Evolutionary conservation across 495 filamentous ascomycete genomes (phyloP), one percentile per base, ranked within the genome.

Genomic region (Penicillium silybi): DNA sequence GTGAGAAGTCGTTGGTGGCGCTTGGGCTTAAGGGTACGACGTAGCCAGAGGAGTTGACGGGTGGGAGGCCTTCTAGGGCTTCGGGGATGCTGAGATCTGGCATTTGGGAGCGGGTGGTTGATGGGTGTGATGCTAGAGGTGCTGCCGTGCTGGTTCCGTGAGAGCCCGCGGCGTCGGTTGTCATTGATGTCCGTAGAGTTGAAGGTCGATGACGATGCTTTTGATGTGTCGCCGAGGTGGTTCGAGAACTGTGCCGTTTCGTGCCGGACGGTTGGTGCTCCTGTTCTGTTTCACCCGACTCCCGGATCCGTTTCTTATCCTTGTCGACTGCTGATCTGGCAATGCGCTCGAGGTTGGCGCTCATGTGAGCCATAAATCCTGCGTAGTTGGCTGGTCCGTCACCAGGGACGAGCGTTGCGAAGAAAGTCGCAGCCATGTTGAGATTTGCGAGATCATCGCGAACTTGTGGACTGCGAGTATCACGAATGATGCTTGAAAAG

Each of bases 401-500:
- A 41, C 54, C 58, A 3, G 79, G 73, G 15, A 84, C 78, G 45
- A 96, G 86, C 29, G 84, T 81, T 32, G 82, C 83, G 23, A 98
- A 77, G 69, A 97, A 97, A 32, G 80, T 89, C 22, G 95, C 87
- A 9, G 95, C 92, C 43, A 89, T 80, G 56, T 84, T 91, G 80
- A 98, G 89, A 13, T 93, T 76, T 51, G 85, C 80, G 4, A 95
- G 78, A 66, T 98, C 93, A 20, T 89, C 86, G 44, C 85, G 81
- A n/a, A 88, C 87, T 16, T 87, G 80, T 5, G 84, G 76, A 63
- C 92, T 84, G 51, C 88, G 81, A 4, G 88, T 89, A 54, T 97
- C 92, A 55, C 95, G 91, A 7, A 98, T 69, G 50, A 97, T 90
- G 59, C 89, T 90, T 37, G 88, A 88, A 66, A 98, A 98, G n/a